These are phyloP conservation scores for Trichomonas vaginalis DNA, from an alignment of 208 protist genomes.

Conservation along the genomic window DNA sequence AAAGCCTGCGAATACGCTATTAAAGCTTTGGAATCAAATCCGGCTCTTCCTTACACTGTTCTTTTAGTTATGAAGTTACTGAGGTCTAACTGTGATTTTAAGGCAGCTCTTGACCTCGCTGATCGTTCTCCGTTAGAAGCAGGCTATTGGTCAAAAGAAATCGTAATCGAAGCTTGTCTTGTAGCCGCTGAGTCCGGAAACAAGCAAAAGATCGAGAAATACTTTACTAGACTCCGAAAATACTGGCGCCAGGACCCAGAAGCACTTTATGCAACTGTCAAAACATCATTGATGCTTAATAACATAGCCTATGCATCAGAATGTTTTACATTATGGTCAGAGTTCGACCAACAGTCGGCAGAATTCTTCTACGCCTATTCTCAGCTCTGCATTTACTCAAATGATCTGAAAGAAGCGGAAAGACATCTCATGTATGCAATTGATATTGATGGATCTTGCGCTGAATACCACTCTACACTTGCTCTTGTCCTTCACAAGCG, in stretches of 20 bases:
- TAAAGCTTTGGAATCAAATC: too few species aligned
- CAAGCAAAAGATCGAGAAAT: not conserved
- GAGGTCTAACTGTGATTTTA: not conserved
- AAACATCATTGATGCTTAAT: not conserved
- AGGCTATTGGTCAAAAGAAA: not conserved
- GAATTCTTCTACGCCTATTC: constrained; percentile 1
- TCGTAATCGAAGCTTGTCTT: not conserved
- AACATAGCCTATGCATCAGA: not conserved
- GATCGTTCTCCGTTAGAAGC: not conserved
- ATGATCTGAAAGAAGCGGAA: not conserved
- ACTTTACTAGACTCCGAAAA: not conserved
- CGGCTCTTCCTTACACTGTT: not conserved
- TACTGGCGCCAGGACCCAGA: not conserved
- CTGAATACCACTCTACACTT: not conserved
- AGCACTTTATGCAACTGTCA: not conserved
- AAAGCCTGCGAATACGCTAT: not conserved
- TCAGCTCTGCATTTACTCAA: not conserved
- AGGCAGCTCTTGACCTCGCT: not conserved
- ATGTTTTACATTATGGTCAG: not conserved
- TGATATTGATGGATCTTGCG: not conserved
- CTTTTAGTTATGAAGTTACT: not conserved
- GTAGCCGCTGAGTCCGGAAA: not conserved
- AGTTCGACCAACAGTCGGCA: not conserved
- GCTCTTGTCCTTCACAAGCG: not conserved
- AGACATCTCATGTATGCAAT: not conserved